Base-by-base conservation (phyloP, 139 green algal species). In the Pseudopediastrum boryanum region DNA sequence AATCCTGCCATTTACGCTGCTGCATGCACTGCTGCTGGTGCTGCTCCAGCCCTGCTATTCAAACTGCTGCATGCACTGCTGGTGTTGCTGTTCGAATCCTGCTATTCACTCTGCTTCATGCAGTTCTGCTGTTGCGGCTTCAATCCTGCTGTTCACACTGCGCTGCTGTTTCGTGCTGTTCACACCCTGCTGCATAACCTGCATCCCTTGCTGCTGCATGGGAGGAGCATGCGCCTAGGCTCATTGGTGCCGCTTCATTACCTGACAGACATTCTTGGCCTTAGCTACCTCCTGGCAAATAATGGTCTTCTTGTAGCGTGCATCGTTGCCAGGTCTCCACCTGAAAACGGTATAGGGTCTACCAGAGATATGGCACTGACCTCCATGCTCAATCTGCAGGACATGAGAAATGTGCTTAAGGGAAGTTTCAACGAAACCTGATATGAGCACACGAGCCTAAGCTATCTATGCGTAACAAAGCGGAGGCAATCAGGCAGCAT, bases 211-310 rank as follows among this genome's bases (percentile, higher is more conserved):
- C n/a, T n/a, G n/a, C n/a, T n/a, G n/a, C n/a, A n/a, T n/a, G n/a
- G n/a, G n/a, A n/a, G n/a, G n/a, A n/a, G n/a, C n/a, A n/a, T n/a
- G n/a, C n/a, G n/a, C n/a, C n/a, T n/a, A n/a, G n/a, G n/a, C n/a
- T n/a, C n/a, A n/a, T n/a, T n/a, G n/a, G n/a, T n/a, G n/a, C n/a
- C n/a, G n/a, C n/a, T n/a, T n/a, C n/a, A n/a, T n/a, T 44, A 94
- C 89, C 89, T 98, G 93, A 87, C 96, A 99, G 16, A 99, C 96
- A 74, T 99, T 98, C 84, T 99, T 99, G 23, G 94, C 92, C 78
- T 98, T 98, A 35, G 95, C 94, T n/a, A 98, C 96, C 75, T 97
- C 95, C 77, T 98, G 94, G 80, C 96, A 99, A 69, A 99, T 94
- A 77, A 98, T 96, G 25, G 96, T 99, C 83, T 98, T 98, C 88